A percentile compares a stretch with the other conserved stretches of the same genome.
Evolutionary conservation across 345 rosid genomes (phyloP).

Genomic region (Carallia brachiata): DNA sequence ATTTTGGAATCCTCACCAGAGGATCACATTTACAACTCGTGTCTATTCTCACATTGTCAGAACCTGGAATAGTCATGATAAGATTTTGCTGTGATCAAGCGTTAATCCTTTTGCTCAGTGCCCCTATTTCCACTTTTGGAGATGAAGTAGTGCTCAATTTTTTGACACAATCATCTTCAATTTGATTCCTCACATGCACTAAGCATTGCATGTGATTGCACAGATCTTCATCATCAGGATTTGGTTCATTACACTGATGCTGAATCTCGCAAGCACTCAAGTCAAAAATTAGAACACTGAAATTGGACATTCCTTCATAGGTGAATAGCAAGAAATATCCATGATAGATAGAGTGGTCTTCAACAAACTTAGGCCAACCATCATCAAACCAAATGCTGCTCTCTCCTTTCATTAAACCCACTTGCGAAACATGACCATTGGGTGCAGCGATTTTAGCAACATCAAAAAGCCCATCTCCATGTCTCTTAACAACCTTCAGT

Average conservation of each 20-base stretch:
- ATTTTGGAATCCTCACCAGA: background rate
- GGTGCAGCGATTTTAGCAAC: background rate
- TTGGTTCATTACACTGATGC: background rate
- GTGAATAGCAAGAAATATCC: slow-evolving; percentile 4
- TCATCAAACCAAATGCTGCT: slow-evolving; percentile 10
- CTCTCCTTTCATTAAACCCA: background rate
- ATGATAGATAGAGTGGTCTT: slow-evolving; percentile 6
- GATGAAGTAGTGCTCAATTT: too few species aligned
- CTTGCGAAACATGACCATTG: background rate
- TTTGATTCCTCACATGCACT: background rate
- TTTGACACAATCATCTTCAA: background rate
- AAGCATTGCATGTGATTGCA: background rate
- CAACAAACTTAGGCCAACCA: slow-evolving; percentile 18
- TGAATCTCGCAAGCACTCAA: slow-evolving; percentile 7
- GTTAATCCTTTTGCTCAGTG: too few species aligned
- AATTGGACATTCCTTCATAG: slow-evolving; percentile 10
- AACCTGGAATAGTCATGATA: too few species aligned
- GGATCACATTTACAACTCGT: background rate
- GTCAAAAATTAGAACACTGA: slow-evolving; percentile 4
- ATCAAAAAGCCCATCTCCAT: background rate
- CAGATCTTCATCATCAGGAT: background rate
- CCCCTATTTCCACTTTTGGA: too few species aligned
- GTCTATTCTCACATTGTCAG: too few species aligned
- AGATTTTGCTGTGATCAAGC: too few species aligned
- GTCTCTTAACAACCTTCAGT: background rate